Percentiles rank a stretch among this genome's conserved stretches.
phyloP scores from a whole-genome alignment of 2,329 filamentous ascomycete species.

The Oidium heveae region DNA sequence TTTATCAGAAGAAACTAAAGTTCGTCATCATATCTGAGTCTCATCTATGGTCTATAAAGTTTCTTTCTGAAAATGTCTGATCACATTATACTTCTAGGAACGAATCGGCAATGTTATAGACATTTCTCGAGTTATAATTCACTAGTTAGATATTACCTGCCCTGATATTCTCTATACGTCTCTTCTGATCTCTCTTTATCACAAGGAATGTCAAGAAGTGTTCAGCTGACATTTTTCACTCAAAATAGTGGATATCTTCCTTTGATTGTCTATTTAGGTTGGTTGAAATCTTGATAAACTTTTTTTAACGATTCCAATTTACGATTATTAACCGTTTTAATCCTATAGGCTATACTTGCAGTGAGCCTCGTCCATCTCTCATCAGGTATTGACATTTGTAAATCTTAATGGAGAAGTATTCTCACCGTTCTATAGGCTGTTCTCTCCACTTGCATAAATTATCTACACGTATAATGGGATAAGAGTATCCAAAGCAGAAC shows the following conservation, averaged over 20 bases:
- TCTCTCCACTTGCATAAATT: conserved; percentile 35
- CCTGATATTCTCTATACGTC: background rate
- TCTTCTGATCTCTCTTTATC: background rate
- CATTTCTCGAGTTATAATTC: conserved; percentile 73
- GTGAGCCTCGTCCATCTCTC: conserved; percentile 64
- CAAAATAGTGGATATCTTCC: conserved; percentile 66
- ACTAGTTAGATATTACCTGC: conserved; percentile 43
- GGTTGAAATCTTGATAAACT: conserved; percentile 8
- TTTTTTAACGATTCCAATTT: background rate
- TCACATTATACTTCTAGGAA: conserved; percentile 35
- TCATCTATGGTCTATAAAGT: background rate
- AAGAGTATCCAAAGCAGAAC: background rate
- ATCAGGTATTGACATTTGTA: conserved; percentile 28
- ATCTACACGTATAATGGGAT: background rate
- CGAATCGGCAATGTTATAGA: conserved; percentile 95
- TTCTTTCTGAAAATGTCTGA: background rate
- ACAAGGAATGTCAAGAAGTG: background rate
- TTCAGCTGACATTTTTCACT: background rate
- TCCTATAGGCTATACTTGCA: conserved; percentile 62
- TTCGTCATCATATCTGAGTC: conserved; percentile 16
- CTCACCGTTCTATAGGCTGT: conserved; percentile 22
- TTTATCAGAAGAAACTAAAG: conserved; percentile 95
- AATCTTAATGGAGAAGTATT: background rate
- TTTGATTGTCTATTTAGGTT: conserved; percentile 89
- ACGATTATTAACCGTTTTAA: background rate